Conservation (phyloP, 2,329 filamentous ascomycete species). For the Neopestalotiopsis clavispora region DNA sequence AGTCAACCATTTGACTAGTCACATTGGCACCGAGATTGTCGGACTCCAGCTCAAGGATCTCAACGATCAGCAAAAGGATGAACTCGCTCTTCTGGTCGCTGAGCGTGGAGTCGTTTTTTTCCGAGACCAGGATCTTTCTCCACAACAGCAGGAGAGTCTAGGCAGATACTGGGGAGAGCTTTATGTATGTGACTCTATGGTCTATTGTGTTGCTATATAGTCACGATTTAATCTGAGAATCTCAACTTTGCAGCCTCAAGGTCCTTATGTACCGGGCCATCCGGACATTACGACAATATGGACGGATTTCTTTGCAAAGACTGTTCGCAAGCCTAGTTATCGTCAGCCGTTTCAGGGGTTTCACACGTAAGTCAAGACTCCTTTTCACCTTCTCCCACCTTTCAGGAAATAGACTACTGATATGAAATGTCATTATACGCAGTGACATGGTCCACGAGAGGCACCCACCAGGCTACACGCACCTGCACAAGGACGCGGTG, state of each 20-base stretch:
- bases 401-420: background rate
- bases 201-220: no score
- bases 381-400: background rate
- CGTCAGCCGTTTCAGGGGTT: background rate
- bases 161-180: no score
- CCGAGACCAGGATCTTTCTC: conserved; percentile 25
- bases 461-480: background rate
- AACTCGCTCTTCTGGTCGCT: conserved; percentile 34
- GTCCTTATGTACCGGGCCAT: background rate
- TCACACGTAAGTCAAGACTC: background rate
- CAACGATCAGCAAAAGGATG: conserved; percentile 30
- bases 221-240: no score
- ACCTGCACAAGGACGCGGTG: conserved; percentile 13
- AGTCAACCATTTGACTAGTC: background rate
- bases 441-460: background rate
- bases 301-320: background rate
- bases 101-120: conserved; percentile 33
- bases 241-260: background rate
- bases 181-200: no score
- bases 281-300: background rate
- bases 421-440: background rate
- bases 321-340: background rate
- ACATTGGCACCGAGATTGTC: conserved; percentile 26
- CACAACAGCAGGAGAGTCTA: no score
- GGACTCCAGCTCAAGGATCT: conserved; percentile 27